phyloP scores from a whole-genome alignment of 331 rosid genomes.

The Spiraea crenata region DNA sequence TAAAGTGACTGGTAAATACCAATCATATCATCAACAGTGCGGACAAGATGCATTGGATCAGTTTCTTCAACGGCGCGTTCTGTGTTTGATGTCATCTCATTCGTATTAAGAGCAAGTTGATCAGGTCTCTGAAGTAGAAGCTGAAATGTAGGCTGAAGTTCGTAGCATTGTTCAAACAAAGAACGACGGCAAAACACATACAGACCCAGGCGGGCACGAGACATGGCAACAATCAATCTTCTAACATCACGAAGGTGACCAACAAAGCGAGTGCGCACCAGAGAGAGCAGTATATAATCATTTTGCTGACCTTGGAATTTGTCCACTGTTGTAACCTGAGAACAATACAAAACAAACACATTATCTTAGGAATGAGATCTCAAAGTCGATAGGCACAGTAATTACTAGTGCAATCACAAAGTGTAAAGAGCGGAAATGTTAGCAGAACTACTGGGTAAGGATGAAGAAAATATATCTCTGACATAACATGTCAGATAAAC shows the following conservation, averaged over 20 bases:
- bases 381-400: background rate
- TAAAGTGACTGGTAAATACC: slow-evolving; percentile 59
- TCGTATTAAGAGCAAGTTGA: slow-evolving; percentile 64
- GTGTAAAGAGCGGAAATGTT: background rate
- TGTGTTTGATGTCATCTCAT: slow-evolving; percentile 59
- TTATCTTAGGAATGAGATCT: background rate
- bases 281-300: slow-evolving; percentile 87
- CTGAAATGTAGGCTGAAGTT: slow-evolving; percentile 93
- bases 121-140: slow-evolving; percentile 90
- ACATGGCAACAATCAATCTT: slow-evolving; percentile 97
- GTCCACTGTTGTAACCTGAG: slow-evolving; percentile 85
- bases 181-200: slow-evolving; percentile 91
- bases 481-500: background rate
- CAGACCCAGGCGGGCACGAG: slow-evolving; percentile 94
- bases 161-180: slow-evolving; percentile 92
- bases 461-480: background rate
- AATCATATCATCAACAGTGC: slow-evolving; percentile 83
- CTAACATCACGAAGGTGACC: slow-evolving; percentile 98
- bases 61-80: slow-evolving; percentile 64
- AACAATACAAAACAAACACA: slow-evolving; percentile 14
- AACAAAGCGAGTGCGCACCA: slow-evolving; percentile 87
- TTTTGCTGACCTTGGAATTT: slow-evolving; percentile 99
- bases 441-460: background rate
- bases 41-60: slow-evolving; percentile 65
- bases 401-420: background rate